phyloP scores from a whole-genome alignment of 2,329 filamentous ascomycete species.

The Juglanconis sp. region DNA sequence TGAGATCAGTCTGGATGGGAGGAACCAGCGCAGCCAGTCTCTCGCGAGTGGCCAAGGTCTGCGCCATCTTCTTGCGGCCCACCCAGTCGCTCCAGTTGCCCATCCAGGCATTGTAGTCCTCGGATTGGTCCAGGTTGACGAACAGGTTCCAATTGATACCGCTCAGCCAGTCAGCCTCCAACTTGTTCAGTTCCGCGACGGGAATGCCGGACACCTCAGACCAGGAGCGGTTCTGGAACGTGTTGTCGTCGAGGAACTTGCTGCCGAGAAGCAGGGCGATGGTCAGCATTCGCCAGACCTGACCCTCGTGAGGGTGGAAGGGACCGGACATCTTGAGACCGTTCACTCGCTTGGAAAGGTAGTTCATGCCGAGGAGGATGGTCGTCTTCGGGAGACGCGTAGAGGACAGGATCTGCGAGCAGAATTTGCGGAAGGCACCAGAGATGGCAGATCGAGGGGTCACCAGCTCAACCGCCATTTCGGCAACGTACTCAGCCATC shows the following conservation, averaged over 20 bases:
- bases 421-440: slow-evolving; percentile 83
- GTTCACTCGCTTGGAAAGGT: slow-evolving; percentile 79
- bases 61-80: slow-evolving; percentile 51
- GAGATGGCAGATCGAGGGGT: slow-evolving; percentile 54
- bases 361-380: slow-evolving; percentile 86
- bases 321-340: slow-evolving; percentile 59
- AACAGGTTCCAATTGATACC: slow-evolving; percentile 83
- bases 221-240: slow-evolving; percentile 96
- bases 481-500: slow-evolving; percentile 93
- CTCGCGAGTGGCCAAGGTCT: slow-evolving; percentile 46
- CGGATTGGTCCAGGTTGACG: slow-evolving; percentile 74
- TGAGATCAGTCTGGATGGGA: slow-evolving; percentile 42
- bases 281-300: slow-evolving; percentile 85
- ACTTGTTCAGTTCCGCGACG: slow-evolving; percentile 76
- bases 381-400: slow-evolving; percentile 88
- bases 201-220: slow-evolving; percentile 89
- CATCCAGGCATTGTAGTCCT: slow-evolving; percentile 65
- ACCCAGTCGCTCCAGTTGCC: slow-evolving; percentile 59
- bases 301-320: slow-evolving; percentile 60
- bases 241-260: slow-evolving; percentile 96
- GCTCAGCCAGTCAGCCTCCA: slow-evolving; percentile 85
- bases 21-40: slow-evolving; percentile 47
- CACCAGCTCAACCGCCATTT: slow-evolving; percentile 69
- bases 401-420: slow-evolving; percentile 84
- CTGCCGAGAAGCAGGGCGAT: slow-evolving; percentile 82